Conservation (phyloP, 2,329 filamentous ascomycete species). For the Colletotrichum gigasporum region DNA sequence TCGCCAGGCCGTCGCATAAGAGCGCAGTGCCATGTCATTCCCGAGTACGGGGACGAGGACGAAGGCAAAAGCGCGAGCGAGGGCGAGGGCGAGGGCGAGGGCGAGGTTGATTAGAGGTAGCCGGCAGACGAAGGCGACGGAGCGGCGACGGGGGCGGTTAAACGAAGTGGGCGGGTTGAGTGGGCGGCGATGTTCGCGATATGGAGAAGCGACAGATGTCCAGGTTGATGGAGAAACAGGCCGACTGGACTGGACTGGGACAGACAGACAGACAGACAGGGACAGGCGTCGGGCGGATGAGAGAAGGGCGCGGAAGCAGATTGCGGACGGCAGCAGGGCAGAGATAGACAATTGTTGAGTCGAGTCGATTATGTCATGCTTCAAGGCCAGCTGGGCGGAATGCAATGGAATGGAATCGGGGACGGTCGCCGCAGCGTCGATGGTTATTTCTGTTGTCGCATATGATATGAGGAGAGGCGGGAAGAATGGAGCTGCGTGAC, state of each 20-base stretch:
- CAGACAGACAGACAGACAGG: too few species aligned
- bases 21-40: constrained; percentile 32
- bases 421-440: not conserved
- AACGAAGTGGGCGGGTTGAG: not conserved
- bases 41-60: not conserved
- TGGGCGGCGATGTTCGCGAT: not conserved
- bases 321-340: not conserved
- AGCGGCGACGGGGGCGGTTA: not conserved
- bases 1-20: constrained; percentile 48
- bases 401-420: not conserved
- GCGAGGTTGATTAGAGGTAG: not conserved
- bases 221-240: not conserved
- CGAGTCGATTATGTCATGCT: constrained; percentile 16
- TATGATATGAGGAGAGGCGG: not conserved
- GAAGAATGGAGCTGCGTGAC: constrained; percentile 8
- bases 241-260: too few species aligned
- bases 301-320: not conserved
- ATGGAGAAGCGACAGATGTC: not conserved
- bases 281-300: constrained; percentile 1
- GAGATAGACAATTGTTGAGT: not conserved
- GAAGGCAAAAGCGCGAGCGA: not conserved
- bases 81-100: not conserved
- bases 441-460: constrained; percentile 4
- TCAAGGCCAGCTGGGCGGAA: not conserved
- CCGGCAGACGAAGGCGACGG: not conserved